Conservation (phyloP, 2,329 filamentous ascomycete species). For the Diaporthe caulivora region DNA sequence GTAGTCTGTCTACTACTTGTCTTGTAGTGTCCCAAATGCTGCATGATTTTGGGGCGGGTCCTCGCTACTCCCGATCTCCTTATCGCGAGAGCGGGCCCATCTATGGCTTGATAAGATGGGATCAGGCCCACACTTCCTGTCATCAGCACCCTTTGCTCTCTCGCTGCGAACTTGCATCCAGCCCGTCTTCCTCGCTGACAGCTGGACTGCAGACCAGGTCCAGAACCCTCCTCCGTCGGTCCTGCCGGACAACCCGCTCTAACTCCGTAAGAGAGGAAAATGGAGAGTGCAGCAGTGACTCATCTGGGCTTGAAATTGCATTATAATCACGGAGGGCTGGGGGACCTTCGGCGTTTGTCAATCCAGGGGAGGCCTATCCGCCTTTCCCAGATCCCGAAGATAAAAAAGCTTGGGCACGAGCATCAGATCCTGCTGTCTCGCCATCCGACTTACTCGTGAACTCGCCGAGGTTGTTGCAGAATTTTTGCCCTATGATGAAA, state of each 20-base stretch:
- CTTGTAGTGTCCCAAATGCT: neutral
- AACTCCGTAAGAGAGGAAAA: neutral
- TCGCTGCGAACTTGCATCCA: constrained; percentile 6
- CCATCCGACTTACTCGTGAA: constrained; percentile 28
- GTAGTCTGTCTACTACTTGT: neutral
- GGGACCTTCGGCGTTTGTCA: neutral
- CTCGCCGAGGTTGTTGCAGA: constrained; percentile 18
- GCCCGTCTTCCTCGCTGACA: neutral
- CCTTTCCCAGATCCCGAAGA: constrained; percentile 12
- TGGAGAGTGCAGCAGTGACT: neutral
- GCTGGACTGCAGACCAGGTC: neutral
- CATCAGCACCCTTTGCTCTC: constrained; percentile 10
- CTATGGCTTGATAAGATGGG: constrained; percentile 31
- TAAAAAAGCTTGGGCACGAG: constrained; percentile 9
- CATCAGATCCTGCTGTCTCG: constrained; percentile 18
- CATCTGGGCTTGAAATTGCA: neutral
- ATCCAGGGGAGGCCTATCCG: neutral
- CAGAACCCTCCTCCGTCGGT: neutral
- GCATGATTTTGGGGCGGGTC: constrained; percentile 24
- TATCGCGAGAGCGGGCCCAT: constrained; percentile 26
- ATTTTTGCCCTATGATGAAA: constrained; percentile 31
- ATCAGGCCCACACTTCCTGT: constrained; percentile 33
- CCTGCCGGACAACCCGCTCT: neutral
- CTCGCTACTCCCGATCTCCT: constrained; percentile 26
- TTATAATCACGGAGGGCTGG: constrained; percentile 1